Percentiles rank a stretch among this genome's conserved stretches.
These are phyloP conservation scores for Hyphopichia burtonii DNA, from an alignment of 1,139 yeast species.

Conservation along the genomic window DNA sequence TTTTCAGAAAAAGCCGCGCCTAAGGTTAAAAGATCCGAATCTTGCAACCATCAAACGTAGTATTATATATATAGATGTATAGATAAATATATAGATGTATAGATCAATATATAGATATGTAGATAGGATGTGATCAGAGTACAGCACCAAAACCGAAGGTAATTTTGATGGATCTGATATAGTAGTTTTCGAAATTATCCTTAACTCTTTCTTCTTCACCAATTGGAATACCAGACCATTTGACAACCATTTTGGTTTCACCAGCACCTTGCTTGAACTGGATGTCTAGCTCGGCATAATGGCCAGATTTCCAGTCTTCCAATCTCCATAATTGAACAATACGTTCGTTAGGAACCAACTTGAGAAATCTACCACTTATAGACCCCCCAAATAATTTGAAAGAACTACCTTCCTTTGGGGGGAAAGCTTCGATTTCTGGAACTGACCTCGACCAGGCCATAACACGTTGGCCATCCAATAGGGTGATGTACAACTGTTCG, in stretches of 20 bases:
- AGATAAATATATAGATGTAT: background rate
- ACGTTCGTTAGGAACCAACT: slow-evolving; percentile 54
- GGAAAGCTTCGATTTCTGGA: slow-evolving; percentile 52
- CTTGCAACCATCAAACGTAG: no score
- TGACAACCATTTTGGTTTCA: slow-evolving; percentile 79
- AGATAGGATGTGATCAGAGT: slow-evolving; percentile 17
- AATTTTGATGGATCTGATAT: slow-evolving; percentile 80
- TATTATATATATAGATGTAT: no score
- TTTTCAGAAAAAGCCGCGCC: no score
- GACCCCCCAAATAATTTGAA: slow-evolving; percentile 88
- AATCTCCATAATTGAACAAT: slow-evolving; percentile 85
- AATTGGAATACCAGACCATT: slow-evolving; percentile 87
- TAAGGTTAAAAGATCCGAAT: no score
- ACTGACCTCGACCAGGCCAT: slow-evolving; percentile 87
- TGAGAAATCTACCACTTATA: slow-evolving; percentile 65
- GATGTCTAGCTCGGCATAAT: slow-evolving; percentile 67
- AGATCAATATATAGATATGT: background rate
- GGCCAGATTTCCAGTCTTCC: slow-evolving; percentile 83
- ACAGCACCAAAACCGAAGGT: slow-evolving; percentile 96
- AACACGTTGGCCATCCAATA: slow-evolving; percentile 72
- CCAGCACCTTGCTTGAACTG: slow-evolving; percentile 71
- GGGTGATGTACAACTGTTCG: slow-evolving; percentile 73
- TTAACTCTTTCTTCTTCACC: slow-evolving; percentile 95
- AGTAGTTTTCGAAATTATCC: slow-evolving; percentile 83
- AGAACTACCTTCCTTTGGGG: slow-evolving; percentile 59